Evolutionary conservation across 1,284 basidiomycete genomes (phyloP).

Genomic region (Ganoderma resinaceum): DNA sequence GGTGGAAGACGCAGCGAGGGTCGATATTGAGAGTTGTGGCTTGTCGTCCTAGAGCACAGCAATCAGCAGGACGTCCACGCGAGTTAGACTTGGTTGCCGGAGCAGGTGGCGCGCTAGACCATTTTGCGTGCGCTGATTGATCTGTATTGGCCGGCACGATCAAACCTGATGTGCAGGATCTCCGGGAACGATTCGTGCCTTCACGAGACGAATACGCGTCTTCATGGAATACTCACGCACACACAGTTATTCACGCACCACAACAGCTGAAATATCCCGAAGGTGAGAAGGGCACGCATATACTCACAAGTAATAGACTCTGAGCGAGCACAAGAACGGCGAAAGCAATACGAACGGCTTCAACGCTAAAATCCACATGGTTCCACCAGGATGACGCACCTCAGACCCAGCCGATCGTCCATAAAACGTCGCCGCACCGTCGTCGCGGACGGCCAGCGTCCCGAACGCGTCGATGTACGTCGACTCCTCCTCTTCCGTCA

Average conservation of each 20-base stretch:
- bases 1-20: slow-evolving; percentile 3
- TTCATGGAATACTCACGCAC: too few relatives aligned
- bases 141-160: too few relatives aligned
- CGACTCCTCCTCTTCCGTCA: slow-evolving; percentile 30
- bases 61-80: slow-evolving; percentile 3
- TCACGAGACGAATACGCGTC: too few relatives aligned
- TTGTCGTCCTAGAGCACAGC: slow-evolving; percentile 30
- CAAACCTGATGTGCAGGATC: too few relatives aligned
- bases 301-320: slow-evolving; percentile 44
- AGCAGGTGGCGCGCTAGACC: background rate
- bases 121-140: too few relatives aligned
- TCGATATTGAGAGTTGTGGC: slow-evolving; percentile 16
- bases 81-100: background rate
- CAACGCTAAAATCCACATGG: background rate
- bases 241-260: too few relatives aligned
- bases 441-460: slow-evolving; percentile 66
- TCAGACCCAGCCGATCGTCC: slow-evolving; percentile 69
- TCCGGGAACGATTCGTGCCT: too few relatives aligned
- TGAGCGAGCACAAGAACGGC: slow-evolving; percentile 13
- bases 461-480: slow-evolving; percentile 50
- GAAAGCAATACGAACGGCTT: background rate
- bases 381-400: slow-evolving; percentile 35
- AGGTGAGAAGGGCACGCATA: background rate
- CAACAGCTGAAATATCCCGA: too few relatives aligned
- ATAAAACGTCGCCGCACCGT: slow-evolving; percentile 69